Percentiles rank a stretch among this genome's conserved stretches.
phyloP scores from a whole-genome alignment of 2,329 filamentous ascomycete species.

The Verticillium zaregamsianum region DNA sequence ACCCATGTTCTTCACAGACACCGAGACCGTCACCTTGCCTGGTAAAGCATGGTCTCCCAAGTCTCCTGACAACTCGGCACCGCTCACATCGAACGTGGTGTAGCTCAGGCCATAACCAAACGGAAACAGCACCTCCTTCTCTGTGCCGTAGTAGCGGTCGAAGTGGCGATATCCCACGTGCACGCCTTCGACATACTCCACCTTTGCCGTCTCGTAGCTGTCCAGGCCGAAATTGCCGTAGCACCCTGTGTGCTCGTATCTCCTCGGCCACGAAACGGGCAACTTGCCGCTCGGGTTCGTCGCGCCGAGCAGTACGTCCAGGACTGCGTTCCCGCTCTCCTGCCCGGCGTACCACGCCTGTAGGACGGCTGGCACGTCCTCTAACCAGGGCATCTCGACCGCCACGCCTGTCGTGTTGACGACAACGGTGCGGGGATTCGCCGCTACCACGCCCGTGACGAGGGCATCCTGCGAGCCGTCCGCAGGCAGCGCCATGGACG shows the following conservation, averaged over 20 bases:
- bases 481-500: constrained; percentile 66
- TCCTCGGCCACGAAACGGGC: constrained; percentile 60
- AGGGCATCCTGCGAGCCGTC: constrained; percentile 56
- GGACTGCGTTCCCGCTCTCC: constrained; percentile 66
- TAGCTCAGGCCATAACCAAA: constrained; percentile 75
- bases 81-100: constrained; percentile 62
- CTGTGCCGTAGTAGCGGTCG: constrained; percentile 44
- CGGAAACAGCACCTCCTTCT: constrained; percentile 58
- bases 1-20: constrained; percentile 53
- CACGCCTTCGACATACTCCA: constrained; percentile 68
- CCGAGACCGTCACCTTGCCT: constrained; percentile 37
- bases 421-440: constrained; percentile 63
- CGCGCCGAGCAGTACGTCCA: constrained; percentile 61
- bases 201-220: constrained; percentile 58
- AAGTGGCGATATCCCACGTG: constrained; percentile 73
- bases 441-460: constrained; percentile 55
- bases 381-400: constrained; percentile 66
- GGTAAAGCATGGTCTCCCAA: constrained; percentile 27
- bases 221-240: constrained; percentile 62
- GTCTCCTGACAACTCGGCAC: constrained; percentile 43
- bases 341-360: constrained; percentile 75
- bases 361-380: constrained; percentile 60
- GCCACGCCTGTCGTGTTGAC: constrained; percentile 66
- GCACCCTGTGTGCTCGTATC: constrained; percentile 62
- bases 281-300: constrained; percentile 65